Evolutionary conservation across 1,284 basidiomycete species (phyloP).

Genomic region (Malassezia slooffiae): DNA sequence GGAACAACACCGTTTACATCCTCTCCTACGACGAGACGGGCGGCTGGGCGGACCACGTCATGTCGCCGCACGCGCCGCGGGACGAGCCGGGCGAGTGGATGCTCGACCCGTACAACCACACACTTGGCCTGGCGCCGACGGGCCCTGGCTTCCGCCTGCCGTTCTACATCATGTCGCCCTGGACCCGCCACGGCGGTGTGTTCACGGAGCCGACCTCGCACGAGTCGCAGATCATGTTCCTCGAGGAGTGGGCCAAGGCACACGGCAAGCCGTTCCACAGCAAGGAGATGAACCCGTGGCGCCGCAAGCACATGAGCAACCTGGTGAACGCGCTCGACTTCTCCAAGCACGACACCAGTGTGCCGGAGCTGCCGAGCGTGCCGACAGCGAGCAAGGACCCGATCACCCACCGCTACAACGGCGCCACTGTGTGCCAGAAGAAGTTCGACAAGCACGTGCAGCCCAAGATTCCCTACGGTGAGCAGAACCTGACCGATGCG

Average conservation of each 20-base stretch:
- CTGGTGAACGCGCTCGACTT: slow-evolving; percentile 34
- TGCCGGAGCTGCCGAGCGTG: slow-evolving; percentile 12
- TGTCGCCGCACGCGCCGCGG: slow-evolving; percentile 15
- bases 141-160: slow-evolving; percentile 37
- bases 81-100: slow-evolving; percentile 19
- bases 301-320: slow-evolving; percentile 26
- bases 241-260: slow-evolving; percentile 32
- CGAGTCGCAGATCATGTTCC: slow-evolving; percentile 28
- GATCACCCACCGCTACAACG: slow-evolving; percentile 16
- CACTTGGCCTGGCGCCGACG: slow-evolving; percentile 17
- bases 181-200: slow-evolving; percentile 26
- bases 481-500: slow-evolving; percentile 12
- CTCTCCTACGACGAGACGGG: slow-evolving; percentile 37
- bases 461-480: slow-evolving; percentile 1
- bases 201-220: slow-evolving; percentile 30
- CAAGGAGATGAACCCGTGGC: slow-evolving; percentile 25
- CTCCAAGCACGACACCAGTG: slow-evolving; percentile 14
- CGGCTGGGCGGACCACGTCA: slow-evolving; percentile 33
- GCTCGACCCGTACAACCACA: slow-evolving; percentile 20
- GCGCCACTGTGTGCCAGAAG: slow-evolving; percentile 13
- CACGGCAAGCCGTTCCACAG: slow-evolving; percentile 23
- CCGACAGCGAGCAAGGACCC: slow-evolving; percentile 12
- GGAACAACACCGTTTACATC: slow-evolving; percentile 23
- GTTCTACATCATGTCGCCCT: slow-evolving; percentile 31
- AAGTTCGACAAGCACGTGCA: slow-evolving; percentile 12